Base-by-base conservation (phyloP, 2,329 filamentous ascomycete genomes). In the Fusarium foetens region DNA sequence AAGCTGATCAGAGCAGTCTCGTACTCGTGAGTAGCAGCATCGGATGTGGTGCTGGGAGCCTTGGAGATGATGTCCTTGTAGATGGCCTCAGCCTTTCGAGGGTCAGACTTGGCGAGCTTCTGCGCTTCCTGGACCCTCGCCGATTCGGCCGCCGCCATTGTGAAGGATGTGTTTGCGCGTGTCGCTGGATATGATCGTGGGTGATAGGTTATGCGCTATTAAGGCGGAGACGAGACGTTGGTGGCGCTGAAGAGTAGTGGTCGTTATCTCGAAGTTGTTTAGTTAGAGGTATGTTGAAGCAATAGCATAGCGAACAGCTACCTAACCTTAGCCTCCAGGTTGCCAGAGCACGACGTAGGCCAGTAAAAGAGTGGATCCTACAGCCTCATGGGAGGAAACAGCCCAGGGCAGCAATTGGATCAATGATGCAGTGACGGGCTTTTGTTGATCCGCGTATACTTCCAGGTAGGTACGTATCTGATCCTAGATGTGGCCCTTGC, bases 51-150 rank as follows among this genome's bases (percentile, higher is more conserved):
- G 58, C 93, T 93, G 27, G 95, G 94, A 41, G 94, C 91, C 83
- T 93, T 92, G 58, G 94, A 91, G 75, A 98, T 90, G 80, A 98
- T 93, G 63, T 96, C 92, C 84, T 95, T 94, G 88, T 95, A 98
- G 81, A 94, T 90, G 78, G 89, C 86, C 85, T 97, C 94, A 72
- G 95, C 94, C 87, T 96, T 93, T 78, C 88, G 85, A 74, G 95
- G 93, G 80, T 97, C 90, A 73, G 91, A 88, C 86, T 94, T 94
- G 75, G 90, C 89, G 79, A 95, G 86, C 86, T 93, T 91, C 87
- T 95, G 92, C 81, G 94, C 95, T 88, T 98, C 94, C 84, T 92
- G 90, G 88, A 98, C 91, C 86, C 92, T 84, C 79, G 84, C 83
- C 74, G 88, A 88, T 75, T 90, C 87, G 82, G 83, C 86, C 76